Base-by-base conservation (phyloP, 2,329 filamentous ascomycete species). In the Neopestalotiopsis clavispora region DNA sequence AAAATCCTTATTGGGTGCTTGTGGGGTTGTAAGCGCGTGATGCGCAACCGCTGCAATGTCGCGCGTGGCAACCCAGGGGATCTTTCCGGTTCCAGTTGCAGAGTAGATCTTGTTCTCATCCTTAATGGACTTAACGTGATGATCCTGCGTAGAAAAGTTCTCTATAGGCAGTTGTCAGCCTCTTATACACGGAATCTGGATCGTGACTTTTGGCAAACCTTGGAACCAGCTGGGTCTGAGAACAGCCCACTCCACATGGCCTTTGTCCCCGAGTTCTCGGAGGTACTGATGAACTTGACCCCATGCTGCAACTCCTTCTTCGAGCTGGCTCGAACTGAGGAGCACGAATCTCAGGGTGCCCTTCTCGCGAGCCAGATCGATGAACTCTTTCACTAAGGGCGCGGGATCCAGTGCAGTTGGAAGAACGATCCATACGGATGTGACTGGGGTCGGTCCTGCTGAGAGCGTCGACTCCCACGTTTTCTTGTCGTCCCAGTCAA, bases 201-300 rank as follows among this genome's bases (percentile, higher is more conserved):
- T 34, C 12, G 28, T 30, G 20, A 23, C 40, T 49, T 14, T 30
- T 30, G 69, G 57, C 32, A 3, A 49, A 56, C 20, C 76, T 69
- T 75, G 83, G 68, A 87, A 86, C 83, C 84, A 87, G 17, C 80
- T 83, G 4, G 84, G 82, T 68, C 83, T 73, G 71, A 87, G 68
- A 7, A 84, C 79, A 4, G 78, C 78, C 77, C 80, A 86, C 65
- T 82, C 81, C 1, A 83, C 72, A 17, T 78, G 76, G 0, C 78
- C 79, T 28, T 68, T 60, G 17, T 75, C 72, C 13, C 79, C 80
- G 1, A 82, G 76, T 72, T 80, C 75, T 9, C 76, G 70, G 30
- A 86, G 71, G 67, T 83, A 82, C 40, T 75, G 72, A 66, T 82
- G 80, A 28, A 84, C 78, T 59, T 76, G 69, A 0, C 80, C 80